Evolutionary conservation across 2,329 filamentous ascomycete genomes (phyloP).

Genomic region (Microcyclosporella mali): DNA sequence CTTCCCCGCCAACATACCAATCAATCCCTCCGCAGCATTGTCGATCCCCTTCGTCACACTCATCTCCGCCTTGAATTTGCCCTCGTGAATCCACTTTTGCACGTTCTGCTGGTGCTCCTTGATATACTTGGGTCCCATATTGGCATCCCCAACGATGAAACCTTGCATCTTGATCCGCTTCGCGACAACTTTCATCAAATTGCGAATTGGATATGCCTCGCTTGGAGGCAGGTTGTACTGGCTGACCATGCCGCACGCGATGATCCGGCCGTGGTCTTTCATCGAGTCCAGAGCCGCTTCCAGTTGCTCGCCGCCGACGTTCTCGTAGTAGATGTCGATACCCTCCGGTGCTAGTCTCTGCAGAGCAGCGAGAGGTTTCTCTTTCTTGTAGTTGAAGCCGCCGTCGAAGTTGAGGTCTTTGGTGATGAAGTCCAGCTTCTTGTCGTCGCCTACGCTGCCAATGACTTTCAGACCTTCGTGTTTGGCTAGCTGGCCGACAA

Average conservation of each 20-base stretch:
- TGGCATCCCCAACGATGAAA: constrained; percentile 62
- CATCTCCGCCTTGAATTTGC: constrained; percentile 64
- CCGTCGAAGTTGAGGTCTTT: constrained; percentile 65
- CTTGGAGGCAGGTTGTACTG: constrained; percentile 62
- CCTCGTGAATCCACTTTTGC: constrained; percentile 69
- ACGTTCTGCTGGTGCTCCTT: constrained; percentile 71
- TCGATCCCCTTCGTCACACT: constrained; percentile 70
- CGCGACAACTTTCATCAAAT: constrained; percentile 57
- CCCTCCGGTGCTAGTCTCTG: constrained; percentile 66
- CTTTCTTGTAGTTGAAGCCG: constrained; percentile 86
- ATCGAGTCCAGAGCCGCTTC: constrained; percentile 60
- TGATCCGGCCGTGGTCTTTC: constrained; percentile 63
- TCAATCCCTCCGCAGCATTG: constrained; percentile 63
- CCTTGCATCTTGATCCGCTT: constrained; percentile 68
- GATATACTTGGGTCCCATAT: constrained; percentile 60
- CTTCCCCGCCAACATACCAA: constrained; percentile 68
- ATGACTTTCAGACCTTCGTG: constrained; percentile 72
- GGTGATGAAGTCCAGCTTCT: constrained; percentile 69
- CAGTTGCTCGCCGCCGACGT: constrained; percentile 64
- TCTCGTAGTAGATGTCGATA: constrained; percentile 79
- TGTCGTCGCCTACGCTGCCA: constrained; percentile 71
- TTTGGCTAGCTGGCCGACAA: constrained; percentile 80
- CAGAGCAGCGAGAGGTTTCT: constrained; percentile 63
- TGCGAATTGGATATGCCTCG: constrained; percentile 61
- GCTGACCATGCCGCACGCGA: constrained; percentile 60